Evolutionary conservation across 345 rosid species (phyloP), one percentile per base, ranked within the genome.

Genomic region (Brassica cretica): DNA sequence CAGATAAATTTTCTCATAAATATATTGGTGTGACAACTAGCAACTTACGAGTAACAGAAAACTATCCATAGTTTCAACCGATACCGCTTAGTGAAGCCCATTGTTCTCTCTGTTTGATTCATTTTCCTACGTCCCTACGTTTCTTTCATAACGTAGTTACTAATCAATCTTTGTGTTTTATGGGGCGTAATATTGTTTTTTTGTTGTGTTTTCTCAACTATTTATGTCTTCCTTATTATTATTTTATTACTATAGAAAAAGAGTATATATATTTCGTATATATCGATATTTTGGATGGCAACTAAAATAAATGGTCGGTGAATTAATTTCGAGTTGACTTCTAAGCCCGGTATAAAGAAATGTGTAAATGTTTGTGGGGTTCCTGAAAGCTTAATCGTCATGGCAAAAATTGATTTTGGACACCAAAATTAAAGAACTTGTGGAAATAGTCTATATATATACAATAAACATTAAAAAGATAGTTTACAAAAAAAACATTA

Each of bases 31-130:
- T 68, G 74, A 73, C 74, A 68, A 73, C 59, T 73, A 73, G 77
- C 81, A 72, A 35, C 67, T 56, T 41, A 66, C 63, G 59, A 61
- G 16, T 9, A 44, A 24, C 25, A 33, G 41, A 73, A 15, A 60
- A 61, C 65, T 1, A 61, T 60, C 32, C 58, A 37, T 79, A 59
- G 78, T 79, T 79, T 73, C 70, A 59, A 1, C 33, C 19, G 55
- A 79, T 46, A 73, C 78, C 78, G 51, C 82, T 61, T 61, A 33
- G 33, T 68, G 74, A 66, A 66, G 70, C 82, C 82, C 74, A 79
- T 62, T 67, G 78, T 73, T 73, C 53, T 63, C 18, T 72, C 53
- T 61, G 24, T 9, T 27, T 35, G 19, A 70, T 55, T 18, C 41
- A 37, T 71, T 39, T 27, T 44, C 73, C 63, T 39, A 71, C 76